A percentile compares a stretch with the other conserved stretches of the same genome.
These are phyloP conservation scores for Alternaria sp. DNA, from an alignment of 2,329 filamentous ascomycete species.

Conservation along the genomic window DNA sequence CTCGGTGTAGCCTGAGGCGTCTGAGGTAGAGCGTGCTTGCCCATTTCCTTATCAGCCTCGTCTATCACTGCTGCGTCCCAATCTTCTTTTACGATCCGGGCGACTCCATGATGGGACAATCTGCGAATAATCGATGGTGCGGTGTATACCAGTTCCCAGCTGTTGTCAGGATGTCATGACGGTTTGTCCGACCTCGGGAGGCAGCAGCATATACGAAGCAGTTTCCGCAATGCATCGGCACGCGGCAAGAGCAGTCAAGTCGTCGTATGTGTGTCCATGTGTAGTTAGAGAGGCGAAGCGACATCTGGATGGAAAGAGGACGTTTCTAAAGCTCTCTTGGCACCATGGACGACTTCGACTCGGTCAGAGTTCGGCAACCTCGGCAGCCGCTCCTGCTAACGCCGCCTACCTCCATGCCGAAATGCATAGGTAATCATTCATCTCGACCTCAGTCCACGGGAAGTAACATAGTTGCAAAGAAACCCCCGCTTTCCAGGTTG, in stretches of 20 bases:
- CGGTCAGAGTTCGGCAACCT: background rate
- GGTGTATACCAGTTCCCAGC: too few species aligned
- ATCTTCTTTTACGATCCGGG: too few species aligned
- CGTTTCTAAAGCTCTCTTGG: background rate
- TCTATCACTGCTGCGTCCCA: too few species aligned
- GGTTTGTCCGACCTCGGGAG: too few species aligned
- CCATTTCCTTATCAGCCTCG: too few species aligned
- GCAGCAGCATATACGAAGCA: background rate
- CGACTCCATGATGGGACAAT: too few species aligned
- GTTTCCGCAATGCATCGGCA: background rate
- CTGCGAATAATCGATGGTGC: too few species aligned
- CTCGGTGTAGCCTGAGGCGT: too few species aligned
- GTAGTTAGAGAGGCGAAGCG: background rate
- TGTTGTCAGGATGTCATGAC: too few species aligned
- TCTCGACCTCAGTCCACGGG: background rate
- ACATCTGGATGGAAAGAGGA: background rate
- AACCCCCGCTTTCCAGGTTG: background rate
- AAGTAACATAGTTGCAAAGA: background rate
- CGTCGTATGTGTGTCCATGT: background rate
- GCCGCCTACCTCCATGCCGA: background rate
- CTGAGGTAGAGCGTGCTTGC: too few species aligned
- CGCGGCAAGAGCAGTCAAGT: background rate
- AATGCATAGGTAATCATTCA: background rate
- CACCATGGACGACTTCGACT: background rate
- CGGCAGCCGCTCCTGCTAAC: background rate